Evolutionary conservation across 2,329 filamentous ascomycete genomes (phyloP), one percentile per base, ranked within the genome.

Genomic region (Boeremia lycopersici): DNA sequence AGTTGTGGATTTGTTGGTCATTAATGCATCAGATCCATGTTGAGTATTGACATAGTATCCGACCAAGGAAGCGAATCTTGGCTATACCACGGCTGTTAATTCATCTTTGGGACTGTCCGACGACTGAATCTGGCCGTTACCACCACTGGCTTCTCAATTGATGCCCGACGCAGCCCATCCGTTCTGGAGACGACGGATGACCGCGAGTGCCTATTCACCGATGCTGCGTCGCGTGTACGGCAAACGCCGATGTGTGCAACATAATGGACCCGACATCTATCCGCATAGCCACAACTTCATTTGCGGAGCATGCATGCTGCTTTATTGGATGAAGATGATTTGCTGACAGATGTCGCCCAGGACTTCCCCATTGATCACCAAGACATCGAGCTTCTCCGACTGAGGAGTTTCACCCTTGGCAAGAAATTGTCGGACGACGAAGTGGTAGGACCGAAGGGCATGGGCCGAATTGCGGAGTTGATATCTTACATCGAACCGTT

Each of bases 371-470:
- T 83, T 17, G 86, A 90, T 53, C 90, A 96, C 70, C 79, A 84
- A 36, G 89, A 96, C 63, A 92, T 96, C 67, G 86, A 87, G 50
- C 81, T 97, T 47, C 80, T 96, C 50, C 89, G 91, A 65, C 81
- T 97, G 68, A 84, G 87, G 57, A 95, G 88, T 73, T 96, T 89
- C 72, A 93, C 89, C 0, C 76, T 96, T 19, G 82, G 85, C 33
- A 86, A 81, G 55, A 85, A 86, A 69, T 75, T 96, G 31, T 72
- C 81, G 11, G 91, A 87, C 65, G 75, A 81, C 9, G 79, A 90
- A 42, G 80, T 96, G 17, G 79, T 86, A 31, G 80, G 81, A 40
- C 77, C 83, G 41, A 78, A 85, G 66, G 86, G 84, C 13, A 82
- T 91, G 74, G 82, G 86, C 28, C 84, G 83, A 67, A 81, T 96